Base-by-base conservation (phyloP, 129 eudicot genomes). In the Lactuca sativa region DNA sequence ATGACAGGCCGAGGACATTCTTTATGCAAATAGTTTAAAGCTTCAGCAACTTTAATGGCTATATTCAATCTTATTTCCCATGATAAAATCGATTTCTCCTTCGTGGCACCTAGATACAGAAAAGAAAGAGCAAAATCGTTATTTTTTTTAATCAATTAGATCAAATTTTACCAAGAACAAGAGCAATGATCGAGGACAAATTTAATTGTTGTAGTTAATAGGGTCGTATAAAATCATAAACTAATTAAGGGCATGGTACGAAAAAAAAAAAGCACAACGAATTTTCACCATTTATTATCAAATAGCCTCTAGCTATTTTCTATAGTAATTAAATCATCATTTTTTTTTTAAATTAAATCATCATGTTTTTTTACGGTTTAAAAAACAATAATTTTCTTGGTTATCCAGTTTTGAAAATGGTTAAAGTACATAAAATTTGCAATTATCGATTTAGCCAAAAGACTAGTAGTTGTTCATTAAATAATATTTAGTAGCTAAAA, bases 1-100 rank as follows among this genome's bases (percentile, higher is more conserved):
- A 90, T 95, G 25, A 87, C 85, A 0, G 93, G 90, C 54, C 84
- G 77, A 5, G 78, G 56, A 76, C 88, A 90, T 60, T 82, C 89
- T 63, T 76, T 83, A 79, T 95, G 99, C 40, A 95, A 73, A 77
- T 87, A 90, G 66, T 85, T 82, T 63, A 90, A 57, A 8, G 93
- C 93, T 77, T 95, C 99, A 65, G 99, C 99, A 55, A 90, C 81
- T 56, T 89, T 86, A 57, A 82, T 69, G 13, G 99, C 99, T 43
- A 90, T 69, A 30, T 69, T 83, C 56, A 79, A 80, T 80, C 99
- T 87, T 49, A 81, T 69, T 52, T 90, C 89, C 97, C 97, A 87
- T 62, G 95, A 72, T 59, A 95, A 59, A 32, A 69, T 71, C 62
- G 71, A 54, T 14, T 85, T 84, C 25, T 71, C 85, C 64, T 82